These are phyloP conservation scores for Rhamnella rubrinervis DNA, from an alignment of 331 rosid genomes.

Conservation along the genomic window DNA sequence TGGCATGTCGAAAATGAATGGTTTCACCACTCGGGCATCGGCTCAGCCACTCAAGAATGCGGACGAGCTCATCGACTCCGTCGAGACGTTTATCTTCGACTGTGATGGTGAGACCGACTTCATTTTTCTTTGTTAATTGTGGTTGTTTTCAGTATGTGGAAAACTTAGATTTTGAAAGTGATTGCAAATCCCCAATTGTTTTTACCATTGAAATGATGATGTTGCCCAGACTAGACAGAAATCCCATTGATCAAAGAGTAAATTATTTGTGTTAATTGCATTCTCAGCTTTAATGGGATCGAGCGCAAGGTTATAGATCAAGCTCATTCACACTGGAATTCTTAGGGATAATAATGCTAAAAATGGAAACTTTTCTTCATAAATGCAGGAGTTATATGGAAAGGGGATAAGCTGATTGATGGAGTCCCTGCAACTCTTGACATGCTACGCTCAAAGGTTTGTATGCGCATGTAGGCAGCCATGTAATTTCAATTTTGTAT, in stretches of 20 bases:
- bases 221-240: too few species aligned
- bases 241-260: too few species aligned
- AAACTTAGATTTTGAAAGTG: not conserved
- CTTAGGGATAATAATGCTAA: not conserved
- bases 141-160: not conserved
- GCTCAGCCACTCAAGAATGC: constrained; percentile 82
- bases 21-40: constrained; percentile 55
- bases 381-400: constrained; percentile 95
- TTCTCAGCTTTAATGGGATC: too few species aligned
- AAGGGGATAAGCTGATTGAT: constrained; percentile 88
- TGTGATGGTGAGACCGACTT: constrained; percentile 66
- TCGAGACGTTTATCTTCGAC: constrained; percentile 90
- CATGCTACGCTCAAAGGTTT: constrained; percentile 89
- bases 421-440: constrained; percentile 97
- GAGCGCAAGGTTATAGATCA: too few species aligned
- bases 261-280: too few species aligned
- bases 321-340: not conserved
- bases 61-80: constrained; percentile 84
- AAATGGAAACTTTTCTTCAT: constrained; percentile 15
- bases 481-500: constrained; percentile 6
- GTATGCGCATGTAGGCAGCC: constrained; percentile 25
- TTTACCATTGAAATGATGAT: too few species aligned
- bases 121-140: not conserved
- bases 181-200: too few species aligned
- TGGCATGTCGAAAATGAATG: constrained; percentile 44